Percentiles rank a stretch among this genome's conserved stretches.
Conservation (phyloP, 2,329 filamentous ascomycete genomes). For the Aspergillus sp. region DNA sequence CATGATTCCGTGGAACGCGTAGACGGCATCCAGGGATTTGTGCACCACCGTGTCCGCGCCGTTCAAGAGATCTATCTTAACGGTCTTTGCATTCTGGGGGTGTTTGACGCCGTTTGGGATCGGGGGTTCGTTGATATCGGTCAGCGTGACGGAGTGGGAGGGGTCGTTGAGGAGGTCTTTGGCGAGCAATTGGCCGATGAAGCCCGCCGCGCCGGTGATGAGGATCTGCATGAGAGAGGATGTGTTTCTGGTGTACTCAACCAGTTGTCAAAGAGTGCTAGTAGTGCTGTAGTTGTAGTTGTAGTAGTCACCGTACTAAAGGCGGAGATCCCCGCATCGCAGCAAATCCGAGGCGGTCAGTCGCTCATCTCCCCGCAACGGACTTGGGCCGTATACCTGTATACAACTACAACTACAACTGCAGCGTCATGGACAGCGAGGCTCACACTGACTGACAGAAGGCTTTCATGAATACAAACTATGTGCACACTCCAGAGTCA, state of each 20-base stretch:
- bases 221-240: constrained; percentile 50
- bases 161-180: constrained; percentile 45
- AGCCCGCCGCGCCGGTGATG: constrained; percentile 56
- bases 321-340: constrained; percentile 24
- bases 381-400: constrained; percentile 17
- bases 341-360: constrained; percentile 24
- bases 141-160: constrained; percentile 43
- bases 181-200: constrained; percentile 54
- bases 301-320: too few species aligned
- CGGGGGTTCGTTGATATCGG: constrained; percentile 47
- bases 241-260: constrained; percentile 4
- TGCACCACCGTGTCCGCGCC: constrained; percentile 30
- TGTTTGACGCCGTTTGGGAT: constrained; percentile 41
- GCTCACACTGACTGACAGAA: too few species aligned
- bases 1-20: constrained; percentile 60
- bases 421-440: too few species aligned
- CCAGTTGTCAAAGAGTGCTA: too few species aligned
- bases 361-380: constrained; percentile 16
- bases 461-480: too few species aligned
- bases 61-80: constrained; percentile 46
- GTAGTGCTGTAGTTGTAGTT: too few species aligned
- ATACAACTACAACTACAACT: too few species aligned
- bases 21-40: constrained; percentile 44
- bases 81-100: constrained; percentile 41
- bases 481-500: too few species aligned